Evolutionary conservation across 306 rosid genomes (phyloP), one percentile per base, ranked within the genome.

Genomic region (Begonia loranthoides): DNA sequence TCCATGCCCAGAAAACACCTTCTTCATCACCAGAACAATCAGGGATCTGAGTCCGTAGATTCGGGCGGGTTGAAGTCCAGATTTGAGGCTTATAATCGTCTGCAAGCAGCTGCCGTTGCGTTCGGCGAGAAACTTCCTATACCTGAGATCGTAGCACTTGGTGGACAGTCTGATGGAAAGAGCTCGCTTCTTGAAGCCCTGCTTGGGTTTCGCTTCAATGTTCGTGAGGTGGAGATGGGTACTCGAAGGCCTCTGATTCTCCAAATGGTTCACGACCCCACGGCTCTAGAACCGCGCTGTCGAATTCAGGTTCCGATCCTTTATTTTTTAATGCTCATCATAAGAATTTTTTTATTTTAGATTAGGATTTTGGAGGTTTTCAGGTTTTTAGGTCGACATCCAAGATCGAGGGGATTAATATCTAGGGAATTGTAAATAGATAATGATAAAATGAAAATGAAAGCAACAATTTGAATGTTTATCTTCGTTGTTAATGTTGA

Each of bases 211-310:
- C 87, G 95, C 0, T 90, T 90, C 83, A 90, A 90, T 56, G 85
- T 85, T 44, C 95, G 95, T 9, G 94, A 90, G 63, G 97, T 90
- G 22, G 97, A 90, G 70, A 90, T 90, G 92, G 95, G 97, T 1
- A 90, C 95, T 8, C 95, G 97, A 12, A 70, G 97, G 17, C 95
- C 99, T 5, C 87, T 85, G 61, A 80, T 86, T 15, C 92, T 86
- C 39, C 99, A 90, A 50, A 90, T 90, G 99, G 72, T 86, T 54
- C 95, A 86, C 65, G 95, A 90, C n/a, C 70, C 94, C 15, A 58
- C 86, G 9, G 99, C 99, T 49, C 74, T 76, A 39, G 94, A 85
- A 2, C 94, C 95, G 10, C 87, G 83, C 4, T 90, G 97, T 52
- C 83, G 94, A 13, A 85, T 90, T 51, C 99, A 90, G 95, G 97